A percentile compares a stretch with the other conserved stretches of the same genome.
phyloP scores from a whole-genome alignment of 2,329 filamentous ascomycete species.

The Trichoderma atroviride region DNA sequence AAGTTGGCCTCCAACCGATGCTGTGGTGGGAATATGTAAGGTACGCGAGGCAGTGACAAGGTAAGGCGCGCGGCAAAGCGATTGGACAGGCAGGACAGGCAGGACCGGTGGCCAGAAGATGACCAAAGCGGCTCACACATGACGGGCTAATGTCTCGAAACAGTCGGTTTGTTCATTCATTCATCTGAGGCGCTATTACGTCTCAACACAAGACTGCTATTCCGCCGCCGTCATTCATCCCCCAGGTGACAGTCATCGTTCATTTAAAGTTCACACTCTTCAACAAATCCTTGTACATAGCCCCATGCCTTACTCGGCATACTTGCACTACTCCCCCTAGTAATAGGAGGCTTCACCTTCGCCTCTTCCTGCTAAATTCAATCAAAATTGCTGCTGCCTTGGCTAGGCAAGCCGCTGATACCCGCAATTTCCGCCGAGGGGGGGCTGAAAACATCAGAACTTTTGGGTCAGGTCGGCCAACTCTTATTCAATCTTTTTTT shows the following conservation, averaged over 20 bases:
- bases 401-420: not conserved
- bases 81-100: not conserved
- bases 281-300: slow-evolving; percentile 1
- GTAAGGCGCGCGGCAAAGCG: not conserved
- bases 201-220: not conserved
- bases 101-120: too few species aligned
- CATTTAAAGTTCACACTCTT: not conserved
- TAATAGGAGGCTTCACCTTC: not conserved
- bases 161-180: not conserved
- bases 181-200: slow-evolving; percentile 16
- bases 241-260: not conserved
- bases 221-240: not conserved
- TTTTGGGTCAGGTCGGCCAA: not conserved
- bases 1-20: not conserved
- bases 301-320: not conserved
- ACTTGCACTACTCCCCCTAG: not conserved
- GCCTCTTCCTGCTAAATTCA: not conserved
- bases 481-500: slow-evolving; percentile 15
- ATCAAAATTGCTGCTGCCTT: slow-evolving; percentile 3
- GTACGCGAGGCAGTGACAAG: not conserved
- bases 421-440: not conserved
- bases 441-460: not conserved
- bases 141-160: not conserved
- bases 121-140: not conserved
- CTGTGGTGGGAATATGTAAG: not conserved